Evolutionary conservation across 2,329 filamentous ascomycete species (phyloP).

Genomic region (Hymenoscyphus occultus): DNA sequence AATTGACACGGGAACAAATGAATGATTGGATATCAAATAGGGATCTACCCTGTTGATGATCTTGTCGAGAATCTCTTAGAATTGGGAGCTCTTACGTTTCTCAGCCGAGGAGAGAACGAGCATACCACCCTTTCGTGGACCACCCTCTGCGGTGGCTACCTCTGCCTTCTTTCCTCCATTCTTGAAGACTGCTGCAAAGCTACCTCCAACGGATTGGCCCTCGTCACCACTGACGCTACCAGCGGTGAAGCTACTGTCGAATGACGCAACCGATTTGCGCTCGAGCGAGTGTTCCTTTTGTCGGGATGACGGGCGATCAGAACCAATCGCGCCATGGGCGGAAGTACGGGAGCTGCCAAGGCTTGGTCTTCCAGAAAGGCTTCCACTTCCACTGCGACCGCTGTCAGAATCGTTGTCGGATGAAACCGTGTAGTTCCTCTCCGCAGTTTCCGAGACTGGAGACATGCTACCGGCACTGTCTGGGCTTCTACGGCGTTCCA

Average conservation of each 20-base stretch:
- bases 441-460: conserved; percentile 78
- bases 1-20: conserved; percentile 35
- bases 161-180: conserved; percentile 56
- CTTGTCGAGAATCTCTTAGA: conserved; percentile 41
- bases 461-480: conserved; percentile 80
- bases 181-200: conserved; percentile 66
- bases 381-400: conserved; percentile 69
- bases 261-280: conserved; percentile 44
- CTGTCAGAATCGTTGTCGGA: conserved; percentile 75
- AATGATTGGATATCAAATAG: conserved; percentile 34
- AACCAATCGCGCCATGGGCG: conserved; percentile 82
- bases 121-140: conserved; percentile 71
- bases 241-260: conserved; percentile 51
- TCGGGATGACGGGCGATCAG: conserved; percentile 72
- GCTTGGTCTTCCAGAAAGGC: conserved; percentile 67
- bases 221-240: conserved; percentile 67
- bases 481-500: conserved; percentile 74
- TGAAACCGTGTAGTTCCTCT: conserved; percentile 60
- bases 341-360: conserved; percentile 73
- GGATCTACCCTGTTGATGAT: conserved; percentile 36
- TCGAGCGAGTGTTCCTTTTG: conserved; percentile 60
- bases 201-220: conserved; percentile 53
- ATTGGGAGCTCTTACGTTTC: conserved; percentile 76
- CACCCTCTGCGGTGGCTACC: conserved; percentile 52
- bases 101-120: conserved; percentile 85